These are phyloP conservation scores for Linum usitatissimum DNA, from an alignment of 345 rosid species.

Conservation along the genomic window DNA sequence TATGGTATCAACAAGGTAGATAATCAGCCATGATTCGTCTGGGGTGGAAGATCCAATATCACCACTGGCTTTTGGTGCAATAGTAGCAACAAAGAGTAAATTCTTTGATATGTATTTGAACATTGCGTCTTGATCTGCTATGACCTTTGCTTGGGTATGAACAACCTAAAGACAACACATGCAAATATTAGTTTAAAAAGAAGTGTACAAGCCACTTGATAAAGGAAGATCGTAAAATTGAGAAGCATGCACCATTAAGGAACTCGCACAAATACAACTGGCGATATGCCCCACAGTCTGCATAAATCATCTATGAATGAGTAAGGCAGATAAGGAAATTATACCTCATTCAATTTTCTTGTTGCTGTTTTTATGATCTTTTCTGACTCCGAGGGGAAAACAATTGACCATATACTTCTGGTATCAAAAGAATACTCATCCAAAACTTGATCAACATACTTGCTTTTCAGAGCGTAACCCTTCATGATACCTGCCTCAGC, in stretches of 20 bases:
- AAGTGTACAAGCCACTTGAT: no score
- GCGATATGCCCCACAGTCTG: neutral
- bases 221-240: no score
- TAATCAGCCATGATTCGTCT: constrained; percentile 73
- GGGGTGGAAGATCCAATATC: constrained; percentile 82
- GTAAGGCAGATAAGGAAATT: neutral
- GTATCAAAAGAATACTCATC: constrained; percentile 77
- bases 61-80: constrained; percentile 78
- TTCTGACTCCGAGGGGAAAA: constrained; percentile 83
- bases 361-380: constrained; percentile 66
- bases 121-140: constrained; percentile 80
- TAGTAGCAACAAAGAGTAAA: constrained; percentile 81
- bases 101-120: constrained; percentile 83
- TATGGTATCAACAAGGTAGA: constrained; percentile 79
- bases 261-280: no score
- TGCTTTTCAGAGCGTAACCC: constrained; percentile 66
- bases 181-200: neutral
- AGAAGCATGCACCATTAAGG: no score
- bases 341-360: constrained; percentile 75
- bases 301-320: neutral
- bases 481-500: constrained; percentile 53
- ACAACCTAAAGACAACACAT: constrained; percentile 51
- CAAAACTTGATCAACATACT: constrained; percentile 37
- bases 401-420: constrained; percentile 75
- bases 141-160: constrained; percentile 92